Conservation (phyloP, 2,329 filamentous ascomycete species). For the Claviceps purpurea region DNA sequence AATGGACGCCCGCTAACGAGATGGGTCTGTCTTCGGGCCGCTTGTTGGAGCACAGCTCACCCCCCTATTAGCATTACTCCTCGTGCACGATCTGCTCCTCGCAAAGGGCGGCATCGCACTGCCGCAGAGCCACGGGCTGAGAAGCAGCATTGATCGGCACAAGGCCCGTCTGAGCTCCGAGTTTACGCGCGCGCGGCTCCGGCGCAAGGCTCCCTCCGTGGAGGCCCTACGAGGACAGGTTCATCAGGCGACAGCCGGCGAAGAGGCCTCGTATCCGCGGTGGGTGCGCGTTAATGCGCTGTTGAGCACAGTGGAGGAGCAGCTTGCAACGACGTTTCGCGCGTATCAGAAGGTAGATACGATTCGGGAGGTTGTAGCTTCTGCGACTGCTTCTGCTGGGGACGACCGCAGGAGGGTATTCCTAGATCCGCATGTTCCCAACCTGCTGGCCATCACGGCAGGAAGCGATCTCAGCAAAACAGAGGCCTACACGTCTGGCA, state of each 20-base stretch:
- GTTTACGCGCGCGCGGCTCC: slow-evolving; percentile 65
- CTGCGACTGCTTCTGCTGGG: too few species aligned
- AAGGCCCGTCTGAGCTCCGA: slow-evolving; percentile 71
- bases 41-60: slow-evolving; percentile 46
- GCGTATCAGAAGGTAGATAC: slow-evolving; percentile 42
- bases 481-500: slow-evolving; percentile 59
- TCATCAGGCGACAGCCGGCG: slow-evolving; percentile 33
- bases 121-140: slow-evolving; percentile 64
- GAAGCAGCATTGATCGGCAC: slow-evolving; percentile 63
- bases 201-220: slow-evolving; percentile 54
- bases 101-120: slow-evolving; percentile 73
- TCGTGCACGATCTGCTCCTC: slow-evolving; percentile 77
- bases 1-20: slow-evolving; percentile 1
- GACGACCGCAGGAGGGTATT: slow-evolving; percentile 27
- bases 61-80: slow-evolving; percentile 63
- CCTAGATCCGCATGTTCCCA: slow-evolving; percentile 70
- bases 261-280: slow-evolving; percentile 55
- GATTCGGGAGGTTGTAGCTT: slow-evolving; percentile 41
- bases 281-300: slow-evolving; percentile 86
- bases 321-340: slow-evolving; percentile 63
- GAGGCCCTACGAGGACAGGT: slow-evolving; percentile 50
- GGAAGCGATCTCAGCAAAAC: slow-evolving; percentile 59
- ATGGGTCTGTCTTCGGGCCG: neutral
- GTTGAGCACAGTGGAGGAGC: slow-evolving; percentile 53
- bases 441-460: slow-evolving; percentile 67